Percentiles rank a stretch among this genome's conserved stretches.
Conservation (phyloP, 2,329 filamentous ascomycete species). For the Cordyceps tenuipes region DNA sequence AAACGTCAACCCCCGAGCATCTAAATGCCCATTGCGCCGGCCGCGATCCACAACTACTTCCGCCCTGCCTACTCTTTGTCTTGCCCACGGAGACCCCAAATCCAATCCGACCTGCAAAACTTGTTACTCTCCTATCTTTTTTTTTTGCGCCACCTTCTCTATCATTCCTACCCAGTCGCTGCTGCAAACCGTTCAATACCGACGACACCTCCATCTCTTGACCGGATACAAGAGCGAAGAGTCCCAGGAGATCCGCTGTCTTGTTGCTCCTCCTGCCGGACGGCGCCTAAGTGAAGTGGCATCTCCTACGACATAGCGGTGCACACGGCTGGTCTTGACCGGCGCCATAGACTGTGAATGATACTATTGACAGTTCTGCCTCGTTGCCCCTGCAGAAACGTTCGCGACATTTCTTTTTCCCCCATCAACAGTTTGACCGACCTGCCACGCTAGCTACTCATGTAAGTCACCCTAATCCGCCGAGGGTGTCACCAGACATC, state of each 20-base stretch:
- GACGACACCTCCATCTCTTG: too few species aligned
- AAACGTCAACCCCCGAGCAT: background rate
- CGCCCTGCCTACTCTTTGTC: background rate
- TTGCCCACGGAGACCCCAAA: background rate
- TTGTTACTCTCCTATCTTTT: background rate
- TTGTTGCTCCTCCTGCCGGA: too few species aligned
- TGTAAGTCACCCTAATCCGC: constrained; percentile 1
- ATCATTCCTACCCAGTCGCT: too few species aligned
- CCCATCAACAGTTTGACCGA: background rate
- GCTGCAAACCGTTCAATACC: too few species aligned
- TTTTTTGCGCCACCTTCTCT: too few species aligned
- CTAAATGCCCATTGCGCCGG: constrained; percentile 1
- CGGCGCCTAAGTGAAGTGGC: too few species aligned
- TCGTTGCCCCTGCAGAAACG: background rate
- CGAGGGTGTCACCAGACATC: background rate
- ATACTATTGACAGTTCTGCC: too few species aligned
- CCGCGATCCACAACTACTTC: background rate
- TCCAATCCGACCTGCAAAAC: background rate
- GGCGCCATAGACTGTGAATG: too few species aligned
- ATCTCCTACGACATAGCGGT: too few species aligned
- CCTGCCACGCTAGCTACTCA: background rate
- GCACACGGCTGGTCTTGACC: too few species aligned
- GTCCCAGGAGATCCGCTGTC: too few species aligned
- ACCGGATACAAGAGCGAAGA: too few species aligned
- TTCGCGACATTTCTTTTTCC: background rate